Percentiles rank a stretch among this genome's conserved stretches.
phyloP scores from a whole-genome alignment of 2,329 filamentous ascomycete genomes.

The Bimuria novae-zelandiae region DNA sequence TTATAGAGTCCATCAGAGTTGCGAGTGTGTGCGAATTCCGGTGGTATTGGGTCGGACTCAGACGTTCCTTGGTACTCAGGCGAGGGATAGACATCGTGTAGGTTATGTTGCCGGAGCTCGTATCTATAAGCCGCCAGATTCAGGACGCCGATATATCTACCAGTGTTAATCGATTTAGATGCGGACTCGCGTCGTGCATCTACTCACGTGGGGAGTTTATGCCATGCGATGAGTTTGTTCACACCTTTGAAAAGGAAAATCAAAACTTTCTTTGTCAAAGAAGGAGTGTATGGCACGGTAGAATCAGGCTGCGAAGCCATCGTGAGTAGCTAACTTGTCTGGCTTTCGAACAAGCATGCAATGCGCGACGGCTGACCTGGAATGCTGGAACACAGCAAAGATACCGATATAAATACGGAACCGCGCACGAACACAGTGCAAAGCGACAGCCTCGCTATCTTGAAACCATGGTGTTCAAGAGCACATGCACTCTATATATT shows the following conservation, averaged over 20 bases:
- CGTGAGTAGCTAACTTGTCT: neutral
- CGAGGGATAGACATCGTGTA: constrained; percentile 51
- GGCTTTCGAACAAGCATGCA: neutral
- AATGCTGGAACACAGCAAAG: neutral
- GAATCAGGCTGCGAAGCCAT: constrained; percentile 7
- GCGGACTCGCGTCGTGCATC: constrained; percentile 49
- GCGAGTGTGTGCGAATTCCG: constrained; percentile 43
- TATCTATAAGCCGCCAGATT: constrained; percentile 50
- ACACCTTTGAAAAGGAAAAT: constrained; percentile 45
- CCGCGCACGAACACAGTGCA: neutral
- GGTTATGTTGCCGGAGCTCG: constrained; percentile 52
- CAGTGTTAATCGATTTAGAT: constrained; percentile 21
- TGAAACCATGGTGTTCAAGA: neutral
- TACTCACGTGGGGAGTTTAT: constrained; percentile 49
- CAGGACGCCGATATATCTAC: constrained; percentile 32
- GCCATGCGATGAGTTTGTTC: constrained; percentile 50
- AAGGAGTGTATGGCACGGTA: constrained; percentile 14
- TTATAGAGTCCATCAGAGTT: constrained; percentile 55
- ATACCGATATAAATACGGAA: neutral
- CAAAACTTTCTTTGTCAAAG: constrained; percentile 21
- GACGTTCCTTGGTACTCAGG: constrained; percentile 44
- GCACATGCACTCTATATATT: constrained; percentile 2
- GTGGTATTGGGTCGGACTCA: constrained; percentile 32
- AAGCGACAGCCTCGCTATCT: constrained; percentile 1
- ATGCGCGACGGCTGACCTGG: no score